Percentiles rank a stretch among this genome's conserved stretches.
These are phyloP conservation scores for Neoarthrinium moseri DNA, from an alignment of 2,329 filamentous ascomycete species.

Conservation along the genomic window DNA sequence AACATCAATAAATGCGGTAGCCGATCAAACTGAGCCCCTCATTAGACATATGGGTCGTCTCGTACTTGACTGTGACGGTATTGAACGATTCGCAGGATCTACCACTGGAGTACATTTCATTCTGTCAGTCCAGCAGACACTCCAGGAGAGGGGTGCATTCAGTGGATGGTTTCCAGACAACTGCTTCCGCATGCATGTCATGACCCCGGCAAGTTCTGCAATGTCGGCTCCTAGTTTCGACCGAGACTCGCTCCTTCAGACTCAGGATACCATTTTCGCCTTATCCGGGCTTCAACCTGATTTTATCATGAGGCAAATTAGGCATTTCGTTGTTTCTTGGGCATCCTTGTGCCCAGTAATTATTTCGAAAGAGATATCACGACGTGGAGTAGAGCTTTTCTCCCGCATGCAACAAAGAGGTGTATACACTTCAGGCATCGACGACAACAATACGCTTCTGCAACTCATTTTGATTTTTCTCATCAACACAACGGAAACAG, in stretches of 20 bases:
- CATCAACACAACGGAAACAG: neutral
- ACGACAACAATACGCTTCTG: neutral
- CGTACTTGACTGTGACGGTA: neutral
- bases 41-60: conserved; percentile 6
- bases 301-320: neutral
- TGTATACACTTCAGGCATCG: neutral
- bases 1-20: no score
- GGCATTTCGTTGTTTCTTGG: neutral
- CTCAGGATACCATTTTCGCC: no score
- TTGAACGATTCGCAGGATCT: conserved; percentile 7
- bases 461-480: neutral
- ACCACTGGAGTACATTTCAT: conserved; percentile 9
- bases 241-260: no score
- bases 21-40: no score
- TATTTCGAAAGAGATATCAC: neutral
- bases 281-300: no score
- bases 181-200: conserved; percentile 1
- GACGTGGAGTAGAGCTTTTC: neutral
- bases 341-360: conserved; percentile 2
- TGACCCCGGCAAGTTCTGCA: no score
- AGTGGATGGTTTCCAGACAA: conserved; percentile 5
- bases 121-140: conserved; percentile 3
- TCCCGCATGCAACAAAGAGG: neutral
- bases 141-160: neutral
- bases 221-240: neutral